Evolutionary conservation across 2,329 filamentous ascomycete species (phyloP).

Genomic region (Colletotrichum sojae): DNA sequence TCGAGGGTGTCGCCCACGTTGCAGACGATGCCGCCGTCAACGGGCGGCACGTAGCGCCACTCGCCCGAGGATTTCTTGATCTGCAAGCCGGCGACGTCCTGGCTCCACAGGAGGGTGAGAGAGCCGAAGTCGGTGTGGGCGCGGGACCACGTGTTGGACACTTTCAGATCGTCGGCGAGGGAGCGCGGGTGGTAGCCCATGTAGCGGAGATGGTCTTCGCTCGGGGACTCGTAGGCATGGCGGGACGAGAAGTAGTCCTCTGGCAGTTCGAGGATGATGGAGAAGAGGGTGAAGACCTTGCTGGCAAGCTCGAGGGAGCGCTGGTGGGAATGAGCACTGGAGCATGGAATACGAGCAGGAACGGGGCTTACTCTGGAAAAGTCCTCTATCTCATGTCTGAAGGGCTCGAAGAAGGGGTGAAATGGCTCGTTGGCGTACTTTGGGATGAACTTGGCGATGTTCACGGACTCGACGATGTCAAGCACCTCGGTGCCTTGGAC

Average conservation of each 20-base stretch:
- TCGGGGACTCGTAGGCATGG: conserved; percentile 65
- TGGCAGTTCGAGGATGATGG: conserved; percentile 68
- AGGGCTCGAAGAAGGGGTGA: conserved; percentile 54
- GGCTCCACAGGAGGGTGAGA: conserved; percentile 67
- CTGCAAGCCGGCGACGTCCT: conserved; percentile 67
- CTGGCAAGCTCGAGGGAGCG: conserved; percentile 49
- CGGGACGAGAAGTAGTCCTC: conserved; percentile 66
- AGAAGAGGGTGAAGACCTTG: conserved; percentile 47
- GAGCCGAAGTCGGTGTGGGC: conserved; percentile 67
- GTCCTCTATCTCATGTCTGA: conserved; percentile 62
- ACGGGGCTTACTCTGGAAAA: conserved; percentile 61
- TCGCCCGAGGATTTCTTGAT: conserved; percentile 56
- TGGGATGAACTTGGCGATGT: conserved; percentile 65
- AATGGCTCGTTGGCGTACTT: conserved; percentile 53
- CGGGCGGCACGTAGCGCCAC: conserved; percentile 61
- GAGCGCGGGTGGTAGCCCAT: conserved; percentile 66
- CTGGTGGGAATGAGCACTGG: conserved; percentile 54
- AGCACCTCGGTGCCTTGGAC: conserved; percentile 46
- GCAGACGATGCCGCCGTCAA: conserved; percentile 61
- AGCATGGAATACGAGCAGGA: accelerated
- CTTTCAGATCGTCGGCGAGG: conserved; percentile 53
- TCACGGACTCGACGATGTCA: conserved; percentile 69
- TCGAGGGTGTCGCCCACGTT: conserved; percentile 55
- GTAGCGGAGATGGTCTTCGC: conserved; percentile 69
- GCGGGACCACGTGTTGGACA: conserved; percentile 46